Evolutionary conservation across 179 eudicot species (phyloP), one percentile per base, ranked within the genome.

Genomic region (Drosera spatulata): DNA sequence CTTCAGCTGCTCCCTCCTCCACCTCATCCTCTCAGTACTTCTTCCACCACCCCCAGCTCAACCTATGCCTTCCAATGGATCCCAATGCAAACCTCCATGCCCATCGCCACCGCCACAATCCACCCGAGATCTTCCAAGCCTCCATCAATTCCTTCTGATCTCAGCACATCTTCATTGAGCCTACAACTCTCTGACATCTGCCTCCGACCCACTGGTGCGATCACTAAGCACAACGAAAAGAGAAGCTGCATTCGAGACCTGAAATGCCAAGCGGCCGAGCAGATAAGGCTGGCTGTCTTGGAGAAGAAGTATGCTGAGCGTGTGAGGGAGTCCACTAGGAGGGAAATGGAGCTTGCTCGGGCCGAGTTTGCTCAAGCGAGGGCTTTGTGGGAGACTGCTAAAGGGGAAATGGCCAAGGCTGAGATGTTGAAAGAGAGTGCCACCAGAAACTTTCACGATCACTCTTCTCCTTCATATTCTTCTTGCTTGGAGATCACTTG

Each of bases 251-350:
- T 78, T 3, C 88, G 83, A 61, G 80, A 80, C 6, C 56, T 91
- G 38, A 82, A 78, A 49, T 80, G 95, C 91, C 95, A 91, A 51
- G 85, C 98, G 0, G 77, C 91, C 0, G 95, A 91, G 83, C 96
- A 91, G 53, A 80, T 85, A 37, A 64, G 91, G 44, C 60, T 85
- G 14, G 98, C 98, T 0, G 81, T 89, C 0, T 65, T 80, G 33
- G 98, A 91, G 69, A 91, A 79, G 59, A 95, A 95, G 0, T 85
- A 88, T 37, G 98, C 96, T 0, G 98, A 91, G 69, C 85, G 86
- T 5, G 83, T 91, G 58, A 71, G 87, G 64, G 98, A 91, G 84
- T 63, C 85, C 61, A 84, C 89, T 12, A 66, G 88, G 71, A 59
- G 84, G 4, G 98, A 91, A 66, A 84, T 88, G 75, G 96, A 88